phyloP scores from a whole-genome alignment of 805 yeast species.

The Wickerhamiella cacticola region DNA sequence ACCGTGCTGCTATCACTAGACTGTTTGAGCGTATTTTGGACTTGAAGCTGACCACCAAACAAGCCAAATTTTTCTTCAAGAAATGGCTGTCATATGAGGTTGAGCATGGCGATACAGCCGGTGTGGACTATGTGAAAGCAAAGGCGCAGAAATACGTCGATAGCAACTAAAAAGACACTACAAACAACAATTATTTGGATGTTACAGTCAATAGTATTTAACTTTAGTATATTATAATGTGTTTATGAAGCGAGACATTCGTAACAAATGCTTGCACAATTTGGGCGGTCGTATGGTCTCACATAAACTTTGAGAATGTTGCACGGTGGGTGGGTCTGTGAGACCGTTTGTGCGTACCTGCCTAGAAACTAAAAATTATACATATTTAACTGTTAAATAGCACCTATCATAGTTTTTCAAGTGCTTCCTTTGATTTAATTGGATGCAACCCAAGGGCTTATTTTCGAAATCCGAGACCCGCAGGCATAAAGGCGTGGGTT shows the following conservation, averaged over 20 bases:
- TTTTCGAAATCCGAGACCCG: conserved; percentile 1
- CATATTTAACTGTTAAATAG: no score
- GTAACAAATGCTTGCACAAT: no score
- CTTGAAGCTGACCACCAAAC: conserved; percentile 63
- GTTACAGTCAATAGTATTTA: neutral
- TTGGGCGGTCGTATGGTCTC: neutral
- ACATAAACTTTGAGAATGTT: neutral
- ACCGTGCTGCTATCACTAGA: conserved; percentile 50
- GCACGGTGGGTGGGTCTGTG: no score
- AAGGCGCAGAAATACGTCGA: conserved; percentile 73
- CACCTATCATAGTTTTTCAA: no score
- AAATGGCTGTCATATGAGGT: conserved; percentile 84
- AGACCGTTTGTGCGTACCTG: no score
- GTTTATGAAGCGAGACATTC: no score
- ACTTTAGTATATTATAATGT: neutral
- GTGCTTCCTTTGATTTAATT: no score
- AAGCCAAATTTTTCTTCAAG: conserved; percentile 87
- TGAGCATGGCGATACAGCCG: conserved; percentile 50
- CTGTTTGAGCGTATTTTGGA: conserved; percentile 69
- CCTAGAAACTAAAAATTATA: no score
- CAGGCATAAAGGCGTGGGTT: neutral
- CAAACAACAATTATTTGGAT: no score
- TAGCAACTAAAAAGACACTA: conserved; percentile 12
- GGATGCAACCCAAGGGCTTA: no score
- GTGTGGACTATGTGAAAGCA: conserved; percentile 75